phyloP scores from a whole-genome alignment of 2,329 filamentous ascomycete genomes.

The Ophiostoma novo-ulmi region DNA sequence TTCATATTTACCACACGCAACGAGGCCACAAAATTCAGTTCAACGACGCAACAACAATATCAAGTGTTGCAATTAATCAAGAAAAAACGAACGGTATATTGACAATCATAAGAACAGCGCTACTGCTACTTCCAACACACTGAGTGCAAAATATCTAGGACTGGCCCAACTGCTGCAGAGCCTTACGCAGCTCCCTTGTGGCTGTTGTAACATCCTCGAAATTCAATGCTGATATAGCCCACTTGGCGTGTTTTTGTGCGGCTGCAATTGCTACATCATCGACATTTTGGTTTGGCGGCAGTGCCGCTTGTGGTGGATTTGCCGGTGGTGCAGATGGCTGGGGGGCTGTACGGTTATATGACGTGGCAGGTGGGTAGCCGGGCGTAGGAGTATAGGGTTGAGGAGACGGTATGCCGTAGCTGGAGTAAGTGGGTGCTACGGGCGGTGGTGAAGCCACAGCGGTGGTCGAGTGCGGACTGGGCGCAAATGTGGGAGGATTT shows the following conservation, averaged over 20 bases:
- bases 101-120: neutral
- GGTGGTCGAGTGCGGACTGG: constrained; percentile 12
- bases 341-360: constrained; percentile 4
- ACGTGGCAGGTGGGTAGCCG: neutral
- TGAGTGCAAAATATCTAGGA: neutral
- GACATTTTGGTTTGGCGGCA: constrained; percentile 28
- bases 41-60: too few species aligned
- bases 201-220: constrained; percentile 94
- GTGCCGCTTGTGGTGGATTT: neutral
- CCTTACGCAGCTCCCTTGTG: constrained; percentile 73
- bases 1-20: too few species aligned
- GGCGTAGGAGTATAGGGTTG: constrained; percentile 28
- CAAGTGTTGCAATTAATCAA: neutral
- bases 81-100: neutral
- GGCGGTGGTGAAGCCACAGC: constrained; percentile 26
- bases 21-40: too few species aligned
- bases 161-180: constrained; percentile 44
- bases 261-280: constrained; percentile 68
- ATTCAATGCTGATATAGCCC: constrained; percentile 92
- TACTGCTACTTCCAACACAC: neutral
- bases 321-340: constrained; percentile 9
- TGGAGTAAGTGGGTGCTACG: constrained; percentile 27
- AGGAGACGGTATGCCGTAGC: constrained; percentile 32
- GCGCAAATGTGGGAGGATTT: constrained; percentile 18
- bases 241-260: constrained; percentile 93